phyloP scores from a whole-genome alignment of 495 filamentous ascomycete species.

The Neurospora terricola region DNA sequence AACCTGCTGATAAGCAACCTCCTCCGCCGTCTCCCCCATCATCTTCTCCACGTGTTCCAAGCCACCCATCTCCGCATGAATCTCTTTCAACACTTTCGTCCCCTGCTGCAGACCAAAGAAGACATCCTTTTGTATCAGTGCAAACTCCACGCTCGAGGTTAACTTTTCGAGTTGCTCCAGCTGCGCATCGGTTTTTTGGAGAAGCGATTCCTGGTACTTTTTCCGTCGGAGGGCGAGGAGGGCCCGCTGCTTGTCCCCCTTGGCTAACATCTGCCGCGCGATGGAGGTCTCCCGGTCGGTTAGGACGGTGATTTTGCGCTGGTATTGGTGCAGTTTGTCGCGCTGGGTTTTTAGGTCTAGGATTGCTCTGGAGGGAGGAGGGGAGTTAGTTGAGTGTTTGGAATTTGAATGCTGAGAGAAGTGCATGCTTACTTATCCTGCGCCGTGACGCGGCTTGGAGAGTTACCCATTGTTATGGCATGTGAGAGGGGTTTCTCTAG shows the following conservation, averaged over 20 bases:
- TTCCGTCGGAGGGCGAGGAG: constrained; percentile 85
- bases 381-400: neutral
- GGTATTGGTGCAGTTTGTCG: constrained; percentile 86
- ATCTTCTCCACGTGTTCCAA: constrained; percentile 86
- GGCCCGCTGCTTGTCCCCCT: constrained; percentile 67
- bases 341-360: constrained; percentile 95
- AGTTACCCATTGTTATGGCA: constrained; percentile 31
- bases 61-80: constrained; percentile 92
- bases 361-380: constrained; percentile 50
- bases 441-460: constrained; percentile 34
- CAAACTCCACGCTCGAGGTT: constrained; percentile 79
- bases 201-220: constrained; percentile 91
- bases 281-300: constrained; percentile 74
- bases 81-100: constrained; percentile 77
- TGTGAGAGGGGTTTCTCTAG: neutral
- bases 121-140: constrained; percentile 90
- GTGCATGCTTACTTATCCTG: constrained; percentile 34
- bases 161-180: constrained; percentile 80
- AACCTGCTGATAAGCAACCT: constrained; percentile 78
- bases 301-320: constrained; percentile 73
- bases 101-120: constrained; percentile 88
- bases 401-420: too few relatives aligned
- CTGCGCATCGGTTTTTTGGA: constrained; percentile 83
- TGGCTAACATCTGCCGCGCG: constrained; percentile 67
- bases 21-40: constrained; percentile 85